Base-by-base conservation (phyloP, 2,329 filamentous ascomycete species). In the Arachnomyces sp. region DNA sequence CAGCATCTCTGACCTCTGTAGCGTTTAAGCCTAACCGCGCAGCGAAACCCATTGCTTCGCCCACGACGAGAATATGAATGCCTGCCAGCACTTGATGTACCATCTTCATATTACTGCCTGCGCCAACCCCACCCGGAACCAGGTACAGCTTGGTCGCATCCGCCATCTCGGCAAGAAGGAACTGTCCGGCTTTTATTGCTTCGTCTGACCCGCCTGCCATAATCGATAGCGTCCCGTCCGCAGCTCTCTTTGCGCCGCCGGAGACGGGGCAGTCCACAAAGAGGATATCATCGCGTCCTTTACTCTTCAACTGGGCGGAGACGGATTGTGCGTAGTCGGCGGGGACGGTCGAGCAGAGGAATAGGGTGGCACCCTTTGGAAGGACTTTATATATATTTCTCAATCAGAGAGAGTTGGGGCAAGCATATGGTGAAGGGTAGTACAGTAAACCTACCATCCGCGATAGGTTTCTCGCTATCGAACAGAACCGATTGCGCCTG, bases 251-350 rank as follows among this genome's bases (percentile, higher is more conserved):
- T 0, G 80, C 76, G 1, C 84, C 84, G 1, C 84, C 84, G 0
- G 81, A 86, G 0, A 88, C 84, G 0, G 84, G 84, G 15, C 75
- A 74, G 59, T 87, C 84, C 37, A 89, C 73, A 38, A 87, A 73
- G 36, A 70, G 66, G 21, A 88, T 71, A 53, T 88, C 84, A 2
- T 61, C 57, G 5, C 83, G 69, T 8, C 75, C 75, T 25, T 69
- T 60, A 7, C 69, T 64, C 38, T 67, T 64, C 2, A 87, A 66
- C 49, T 79, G 65, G 39, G 69, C 64, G 14, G 74, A 72, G 7
- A 87, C 72, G 12, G 71, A 71, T 52, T 78, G 72, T 2, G 80
- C 75, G 52, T 84, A 83, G 15, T 73, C 72, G 14, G 80, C 80
- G 0, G 83, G 74, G 1, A 85, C 82, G 0, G 84, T 88, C 2